Base-by-base conservation (phyloP, 1,284 basidiomycete species). In the Malassezia restricta region DNA sequence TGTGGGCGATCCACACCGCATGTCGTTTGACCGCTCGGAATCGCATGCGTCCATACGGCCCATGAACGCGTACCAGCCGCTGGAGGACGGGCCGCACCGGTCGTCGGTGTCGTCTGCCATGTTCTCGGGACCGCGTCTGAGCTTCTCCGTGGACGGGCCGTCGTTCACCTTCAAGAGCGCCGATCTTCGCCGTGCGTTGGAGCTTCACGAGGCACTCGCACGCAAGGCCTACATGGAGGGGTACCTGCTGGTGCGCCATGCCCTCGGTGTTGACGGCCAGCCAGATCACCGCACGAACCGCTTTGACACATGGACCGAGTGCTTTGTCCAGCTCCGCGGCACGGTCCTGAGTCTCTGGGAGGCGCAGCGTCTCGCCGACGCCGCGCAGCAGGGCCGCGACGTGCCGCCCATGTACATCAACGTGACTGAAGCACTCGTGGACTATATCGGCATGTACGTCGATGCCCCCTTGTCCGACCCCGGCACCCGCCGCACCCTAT, bases 321-420 rank as follows among this genome's bases (percentile, higher is more conserved):
- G 69, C 59, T 72, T 92, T 8, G 85, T 86, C 1, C 90, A 95
- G 75, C 78, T 95, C 28, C 85, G 86, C 40, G 90, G 90, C 5
- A 94, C 89, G 7, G 90, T 87, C 7, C 79, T 95, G 50, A 91
- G 87, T 64, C 78, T 87, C 39, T 90, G 87, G 87, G 85, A 86
- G 71, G 89, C 89, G 82, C 80, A 80, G 63, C 80, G 83, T 60
- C 83, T 90, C 53, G 81, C 86, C 57, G 82, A 84, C 73, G 87
- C 87, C 5, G 87, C 81, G 62, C 81, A 80, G 63, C 77, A 82
- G 61, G 87, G 86, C 8, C 81, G 76, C 58, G 85, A 90, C 75
- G 86, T 87, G 5, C 87, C 87, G 5, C 87, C 87, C 9, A 78
- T 82, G 6, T 90, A 89, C 74, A 79, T 87, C 67, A 90, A 90